A percentile compares a stretch with the other conserved stretches of the same genome.
Conservation (phyloP, 306 rosid genomes). For the Spatholobus suberectus region DNA sequence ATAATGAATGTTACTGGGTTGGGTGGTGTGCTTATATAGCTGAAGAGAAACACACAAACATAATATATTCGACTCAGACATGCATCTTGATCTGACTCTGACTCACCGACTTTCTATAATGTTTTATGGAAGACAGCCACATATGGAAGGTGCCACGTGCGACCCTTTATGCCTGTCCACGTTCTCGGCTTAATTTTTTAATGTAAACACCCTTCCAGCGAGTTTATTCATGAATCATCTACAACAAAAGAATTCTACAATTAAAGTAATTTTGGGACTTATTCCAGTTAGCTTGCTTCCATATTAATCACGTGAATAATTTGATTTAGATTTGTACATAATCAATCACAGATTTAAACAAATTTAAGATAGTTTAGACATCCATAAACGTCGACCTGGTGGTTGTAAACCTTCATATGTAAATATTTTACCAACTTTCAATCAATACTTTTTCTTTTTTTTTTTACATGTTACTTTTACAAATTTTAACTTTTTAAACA, state of each 20-base stretch:
- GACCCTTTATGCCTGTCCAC: not conserved
- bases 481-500: too few relatives aligned
- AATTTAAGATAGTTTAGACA: too few relatives aligned
- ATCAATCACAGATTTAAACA: too few relatives aligned
- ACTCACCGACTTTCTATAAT: constrained; percentile 34
- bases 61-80: not conserved
- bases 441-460: too few relatives aligned
- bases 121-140: not conserved
- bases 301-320: too few relatives aligned
- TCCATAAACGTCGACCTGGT: too few relatives aligned
- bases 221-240: constrained; percentile 38
- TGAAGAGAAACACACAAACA: not conserved
- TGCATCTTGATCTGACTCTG: not conserved
- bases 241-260: not conserved
- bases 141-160: constrained; percentile 34
- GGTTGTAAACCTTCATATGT: too few relatives aligned
- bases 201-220: not conserved
- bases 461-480: too few relatives aligned
- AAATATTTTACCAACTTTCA: too few relatives aligned
- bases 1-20: not conserved
- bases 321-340: too few relatives aligned
- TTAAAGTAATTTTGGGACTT: not conserved
- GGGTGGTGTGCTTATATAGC: not conserved
- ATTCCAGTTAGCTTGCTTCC: not conserved
- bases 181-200: not conserved